Percentiles rank a stretch among this genome's conserved stretches.
Conservation (phyloP, 306 rosid species). For the Vigna unguiculata region DNA sequence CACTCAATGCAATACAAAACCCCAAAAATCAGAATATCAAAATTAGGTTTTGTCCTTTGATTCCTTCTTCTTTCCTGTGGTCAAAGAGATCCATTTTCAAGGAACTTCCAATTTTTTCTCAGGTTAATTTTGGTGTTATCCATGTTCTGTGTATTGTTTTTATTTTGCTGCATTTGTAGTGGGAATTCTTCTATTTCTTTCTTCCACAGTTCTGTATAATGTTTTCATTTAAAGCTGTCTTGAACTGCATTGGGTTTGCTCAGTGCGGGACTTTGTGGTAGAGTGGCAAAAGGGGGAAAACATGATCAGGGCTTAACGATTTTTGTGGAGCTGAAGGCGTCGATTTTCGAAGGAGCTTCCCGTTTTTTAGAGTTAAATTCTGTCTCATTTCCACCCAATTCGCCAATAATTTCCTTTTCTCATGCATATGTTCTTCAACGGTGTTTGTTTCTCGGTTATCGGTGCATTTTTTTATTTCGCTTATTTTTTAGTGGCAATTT, state of each 20-base stretch:
- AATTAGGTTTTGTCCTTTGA: neutral
- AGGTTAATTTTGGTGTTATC: conserved; percentile 1
- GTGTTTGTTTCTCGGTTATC: no score
- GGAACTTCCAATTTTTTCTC: neutral
- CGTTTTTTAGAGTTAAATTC: neutral
- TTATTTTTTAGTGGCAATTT: neutral
- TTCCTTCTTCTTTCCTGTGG: neutral
- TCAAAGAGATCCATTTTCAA: conserved; percentile 12
- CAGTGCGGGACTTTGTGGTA: neutral
- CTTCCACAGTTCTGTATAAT: neutral
- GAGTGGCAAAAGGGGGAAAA: neutral
- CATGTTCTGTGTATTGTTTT: neutral
- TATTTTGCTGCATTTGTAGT: neutral
- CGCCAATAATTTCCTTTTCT: neutral
- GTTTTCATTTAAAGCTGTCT: neutral
- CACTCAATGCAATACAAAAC: neutral
- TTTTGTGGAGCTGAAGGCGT: neutral
- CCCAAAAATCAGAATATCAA: neutral
- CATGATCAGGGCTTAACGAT: neutral
- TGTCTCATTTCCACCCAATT: conserved; percentile 10
- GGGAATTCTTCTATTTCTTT: neutral
- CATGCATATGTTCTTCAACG: neutral
- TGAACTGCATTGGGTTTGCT: conserved; percentile 25
- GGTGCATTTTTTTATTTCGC: neutral
- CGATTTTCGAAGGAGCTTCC: neutral